Conservation (phyloP, 2,329 filamentous ascomycete species). For the Pseudocercospora musae region DNA sequence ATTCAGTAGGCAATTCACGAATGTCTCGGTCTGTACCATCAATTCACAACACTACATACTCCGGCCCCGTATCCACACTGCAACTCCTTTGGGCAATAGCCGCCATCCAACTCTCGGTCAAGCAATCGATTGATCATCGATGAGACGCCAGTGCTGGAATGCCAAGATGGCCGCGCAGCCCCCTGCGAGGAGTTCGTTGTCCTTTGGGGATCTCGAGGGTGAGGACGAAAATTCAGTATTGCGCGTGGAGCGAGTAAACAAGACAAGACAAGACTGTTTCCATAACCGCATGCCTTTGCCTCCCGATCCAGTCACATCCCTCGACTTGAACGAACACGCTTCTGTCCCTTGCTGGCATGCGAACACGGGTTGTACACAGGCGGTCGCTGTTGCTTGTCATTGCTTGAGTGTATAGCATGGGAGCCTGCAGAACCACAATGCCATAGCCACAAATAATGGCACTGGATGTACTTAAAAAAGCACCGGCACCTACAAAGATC, state of each 20-base stretch:
- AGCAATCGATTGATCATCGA: not conserved
- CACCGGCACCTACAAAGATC: not conserved
- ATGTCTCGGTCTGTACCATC: too few species aligned
- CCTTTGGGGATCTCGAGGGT: not conserved
- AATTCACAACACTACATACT: too few species aligned
- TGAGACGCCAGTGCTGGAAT: not conserved
- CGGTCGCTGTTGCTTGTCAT: not conserved
- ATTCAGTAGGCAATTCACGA: too few species aligned
- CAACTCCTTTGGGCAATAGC: not conserved
- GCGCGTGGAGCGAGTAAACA: too few species aligned
- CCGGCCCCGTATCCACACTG: not conserved
- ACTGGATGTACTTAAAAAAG: not conserved
- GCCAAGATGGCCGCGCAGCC: not conserved
- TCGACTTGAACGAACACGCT: not conserved
- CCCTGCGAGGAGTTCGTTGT: not conserved
- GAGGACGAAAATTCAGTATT: not conserved
- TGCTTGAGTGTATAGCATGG: not conserved
- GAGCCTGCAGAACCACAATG: not conserved
- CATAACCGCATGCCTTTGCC: too few species aligned
- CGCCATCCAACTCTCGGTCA: not conserved
- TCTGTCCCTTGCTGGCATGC: not conserved
- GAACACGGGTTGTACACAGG: not conserved
- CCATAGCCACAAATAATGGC: not conserved
- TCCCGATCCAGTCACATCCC: not conserved
- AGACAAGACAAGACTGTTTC: too few species aligned